These are phyloP conservation scores for Euptelea pleiosperma DNA, from an alignment of 164 flowering plant genomes.

Conservation along the genomic window DNA sequence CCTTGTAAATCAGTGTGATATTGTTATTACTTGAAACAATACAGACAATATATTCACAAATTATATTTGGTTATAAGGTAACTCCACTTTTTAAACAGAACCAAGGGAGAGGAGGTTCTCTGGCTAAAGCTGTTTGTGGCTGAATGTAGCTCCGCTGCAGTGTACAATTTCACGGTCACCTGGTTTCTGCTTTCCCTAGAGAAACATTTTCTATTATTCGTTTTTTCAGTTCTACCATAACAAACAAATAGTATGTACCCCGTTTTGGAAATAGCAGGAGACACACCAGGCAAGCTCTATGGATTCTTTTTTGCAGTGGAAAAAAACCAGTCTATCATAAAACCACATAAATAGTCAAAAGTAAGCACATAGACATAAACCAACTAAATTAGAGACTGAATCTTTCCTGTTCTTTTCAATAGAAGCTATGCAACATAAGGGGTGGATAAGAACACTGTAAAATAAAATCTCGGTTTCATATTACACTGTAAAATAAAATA, in stretches of 20 bases:
- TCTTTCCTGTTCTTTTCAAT: no score
- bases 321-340: slow-evolving; percentile 23
- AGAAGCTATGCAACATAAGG: no score
- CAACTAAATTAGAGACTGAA: no score
- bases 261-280: slow-evolving; percentile 32
- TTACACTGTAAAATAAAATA: no score
- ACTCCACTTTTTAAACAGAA: slow-evolving; percentile 67
- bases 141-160: slow-evolving; percentile 56
- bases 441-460: no score
- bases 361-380: no score
- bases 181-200: slow-evolving; percentile 33
- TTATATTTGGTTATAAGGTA: slow-evolving; percentile 66
- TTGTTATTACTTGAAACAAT: background rate
- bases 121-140: slow-evolving; percentile 70
- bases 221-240: slow-evolving; percentile 25
- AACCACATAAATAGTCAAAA: background rate
- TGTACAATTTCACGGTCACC: slow-evolving; percentile 38
- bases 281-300: slow-evolving; percentile 18
- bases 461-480: no score
- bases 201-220: slow-evolving; percentile 42
- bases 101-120: slow-evolving; percentile 74
- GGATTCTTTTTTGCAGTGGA: slow-evolving; percentile 35
- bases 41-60: background rate
- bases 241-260: slow-evolving; percentile 31
- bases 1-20: background rate